Base-by-base conservation (phyloP, 352 stramenopile species). In the Globisporangium cederbergense region DNA sequence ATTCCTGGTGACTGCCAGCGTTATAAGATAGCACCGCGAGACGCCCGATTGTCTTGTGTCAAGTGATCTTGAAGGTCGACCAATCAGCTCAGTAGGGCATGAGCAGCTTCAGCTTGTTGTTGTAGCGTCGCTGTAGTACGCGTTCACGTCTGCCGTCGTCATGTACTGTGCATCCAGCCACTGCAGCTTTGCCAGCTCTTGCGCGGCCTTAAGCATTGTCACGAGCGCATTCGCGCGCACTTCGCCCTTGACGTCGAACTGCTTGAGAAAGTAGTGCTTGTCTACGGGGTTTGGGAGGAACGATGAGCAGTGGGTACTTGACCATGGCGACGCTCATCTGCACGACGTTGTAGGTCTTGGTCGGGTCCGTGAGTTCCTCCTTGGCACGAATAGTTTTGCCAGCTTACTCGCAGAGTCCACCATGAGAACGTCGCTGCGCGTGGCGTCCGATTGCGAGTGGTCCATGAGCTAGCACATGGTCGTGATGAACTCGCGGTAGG, bases 151-250 rank as follows among this genome's bases (percentile, higher is more conserved):
- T 61, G 96, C 90, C 25, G 94, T 90, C 0, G 88, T 91, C 92
- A 99, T 98, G 68, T 79, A 80, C 91, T 88, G 97, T 58, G 78
- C 73, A 11, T 94, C 95, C 57, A 98, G 89, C 95, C 95, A 98
- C 38, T 89, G 78, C 8, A 97, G 75, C 22, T 89, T 77, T 7
- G 77, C 77, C 7, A 98, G 67, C 9, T 78, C 55, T 88, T 81
- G 47, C 83, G 70, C 64, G 10, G 74, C 53, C 51, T 97, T 86
- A 16, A 98, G 78, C 52, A 81, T 81, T 28, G 86, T 71, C 4
- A 98, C 93, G 60, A 98, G 86, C 7, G 86, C 74, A 53, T 92
- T 79, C 13, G 94, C 91, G 20, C 78, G 68, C 49, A 79, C 66
- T 62, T 98, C 95, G 62, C 82, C 90, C 7, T 76, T 70, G 16